Base-by-base conservation (phyloP, 805 yeast species). In the Candida verbasci region DNA sequence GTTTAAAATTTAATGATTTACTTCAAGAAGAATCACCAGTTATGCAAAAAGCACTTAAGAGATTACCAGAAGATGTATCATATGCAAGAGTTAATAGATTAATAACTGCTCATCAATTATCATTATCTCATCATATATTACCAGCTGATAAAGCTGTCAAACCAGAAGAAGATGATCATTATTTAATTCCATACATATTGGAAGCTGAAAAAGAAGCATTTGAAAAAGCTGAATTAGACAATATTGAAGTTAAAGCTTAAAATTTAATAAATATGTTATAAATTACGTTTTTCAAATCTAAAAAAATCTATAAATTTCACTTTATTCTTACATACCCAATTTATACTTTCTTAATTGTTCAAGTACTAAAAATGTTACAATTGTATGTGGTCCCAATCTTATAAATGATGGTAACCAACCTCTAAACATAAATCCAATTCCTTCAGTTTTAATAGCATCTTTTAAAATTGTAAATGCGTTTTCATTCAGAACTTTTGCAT, bases 11-110 rank as follows among this genome's bases (percentile, higher is more conserved):
- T 56, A 93, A 91, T 60, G 98, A 93, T 65, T 68, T 91, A 55
- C 61, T 91, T 46, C 65, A 74, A 48, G 98, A 93, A 69, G 98
- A 93, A 71, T 82, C 72, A 60, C 89, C 89, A 53, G 68, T 78
- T 38, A 76, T 83, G 68, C 91, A 87, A 71, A 86, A 79, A 58
- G 97, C 97, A 38, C 69, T 93, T 44, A 65, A 76, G 46, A 86
- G 98, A 76, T 71, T 93, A 55, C 95, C 96, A 48, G 76, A 77
- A 35, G 79, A 78, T 37, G 95, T 83, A 62, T 68, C 79, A 29
- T 93, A 91, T 65, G 87, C 94, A 46, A 86, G 98, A 73, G 83
- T 82, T 59, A 93, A 72, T 78, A 86, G 98, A 74, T 76, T 86
- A 47, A 72, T 91, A 48, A 86, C 94, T 49, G 96, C 97, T 44